phyloP scores from a whole-genome alignment of 1,139 yeast genomes.

The Suhomyces maxii region DNA sequence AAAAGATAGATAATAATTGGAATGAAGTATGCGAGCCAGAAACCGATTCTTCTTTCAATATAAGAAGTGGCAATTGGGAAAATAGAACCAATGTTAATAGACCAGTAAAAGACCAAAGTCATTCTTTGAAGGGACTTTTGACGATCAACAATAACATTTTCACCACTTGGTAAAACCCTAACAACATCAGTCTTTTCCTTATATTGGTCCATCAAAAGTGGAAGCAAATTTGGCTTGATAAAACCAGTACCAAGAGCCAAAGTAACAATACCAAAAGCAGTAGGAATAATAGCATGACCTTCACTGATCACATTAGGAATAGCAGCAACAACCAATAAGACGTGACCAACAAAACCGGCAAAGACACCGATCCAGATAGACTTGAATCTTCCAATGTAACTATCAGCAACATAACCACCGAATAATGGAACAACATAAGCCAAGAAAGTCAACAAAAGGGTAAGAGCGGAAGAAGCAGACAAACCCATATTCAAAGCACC shows the following conservation, averaged over 20 bases:
- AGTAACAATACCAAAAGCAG: conserved; percentile 20
- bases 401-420: conserved; percentile 25
- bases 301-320: conserved; percentile 19
- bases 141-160: conserved; percentile 69
- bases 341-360: conserved; percentile 25
- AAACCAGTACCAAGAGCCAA: conserved; percentile 45
- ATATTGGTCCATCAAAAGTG: conserved; percentile 54
- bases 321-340: conserved; percentile 23
- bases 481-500: conserved; percentile 24
- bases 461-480: conserved; percentile 19
- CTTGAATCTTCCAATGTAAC: conserved; percentile 21
- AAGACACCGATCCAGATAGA: conserved; percentile 25
- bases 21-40: conserved; percentile 71
- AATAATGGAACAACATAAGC: conserved; percentile 24
- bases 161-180: conserved; percentile 58
- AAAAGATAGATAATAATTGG: conserved; percentile 53
- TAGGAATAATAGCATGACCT: conserved; percentile 20
- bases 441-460: conserved; percentile 21
- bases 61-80: conserved; percentile 78
- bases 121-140: conserved; percentile 71
- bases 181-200: conserved; percentile 59
- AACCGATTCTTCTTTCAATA: conserved; percentile 67
- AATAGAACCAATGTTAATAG: conserved; percentile 79
- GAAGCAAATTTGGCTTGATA: conserved; percentile 52
- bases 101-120: conserved; percentile 75